Base-by-base conservation (phyloP, 2,329 filamentous ascomycete species). In the Torrubiella hemipterigena region DNA sequence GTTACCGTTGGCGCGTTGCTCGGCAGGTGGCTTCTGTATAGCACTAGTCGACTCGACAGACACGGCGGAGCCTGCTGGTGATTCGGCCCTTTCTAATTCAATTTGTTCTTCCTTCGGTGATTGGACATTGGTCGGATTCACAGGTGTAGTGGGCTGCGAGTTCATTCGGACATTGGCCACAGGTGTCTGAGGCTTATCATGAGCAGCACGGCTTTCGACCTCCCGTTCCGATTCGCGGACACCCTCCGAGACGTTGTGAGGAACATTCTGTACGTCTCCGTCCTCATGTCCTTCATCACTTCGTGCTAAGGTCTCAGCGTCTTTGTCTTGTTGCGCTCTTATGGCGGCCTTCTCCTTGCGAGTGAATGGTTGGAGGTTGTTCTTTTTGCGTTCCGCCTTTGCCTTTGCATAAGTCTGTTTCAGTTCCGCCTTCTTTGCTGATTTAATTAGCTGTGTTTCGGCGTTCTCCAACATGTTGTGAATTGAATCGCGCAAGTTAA, bases 381-480 rank as follows among this genome's bases (percentile, higher is more conserved):
- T 48, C 28, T 65, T 56, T 35, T 64, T 71, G n/a, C 76, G 72
- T 2, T 62, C 58, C 41, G 69, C 69, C 49, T 81, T 86, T 25
- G 77, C 78, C 6, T 73, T 71, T 30, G 72, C 71, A 31, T 67
- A 65, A 33, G 67, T 51, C 45, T 75, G 65, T 49, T 89, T 80
- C n/a, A 80, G 58, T 42, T 95, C 77, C 11, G 75, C 77, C 50
- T 78, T 84, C 48, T 86, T 87, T 33, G 83, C 87, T 27, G 67
- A 66, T 36, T 77, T 78, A 42, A 98, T 82, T 24, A 98, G 61
- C 15, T 84, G 75, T 0, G 85, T 95, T 54, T 96, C 81, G 2
- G 89, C 89, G 7, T 58, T 57, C 49, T 98, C 91, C 0, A 98
- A 69, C 34, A 65, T 61, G 25, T 67, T 53, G 28, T 89, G 85